Evolutionary conservation across 345 rosid genomes (phyloP), one percentile per base, ranked within the genome.

Genomic region (Hevea brasiliensis): DNA sequence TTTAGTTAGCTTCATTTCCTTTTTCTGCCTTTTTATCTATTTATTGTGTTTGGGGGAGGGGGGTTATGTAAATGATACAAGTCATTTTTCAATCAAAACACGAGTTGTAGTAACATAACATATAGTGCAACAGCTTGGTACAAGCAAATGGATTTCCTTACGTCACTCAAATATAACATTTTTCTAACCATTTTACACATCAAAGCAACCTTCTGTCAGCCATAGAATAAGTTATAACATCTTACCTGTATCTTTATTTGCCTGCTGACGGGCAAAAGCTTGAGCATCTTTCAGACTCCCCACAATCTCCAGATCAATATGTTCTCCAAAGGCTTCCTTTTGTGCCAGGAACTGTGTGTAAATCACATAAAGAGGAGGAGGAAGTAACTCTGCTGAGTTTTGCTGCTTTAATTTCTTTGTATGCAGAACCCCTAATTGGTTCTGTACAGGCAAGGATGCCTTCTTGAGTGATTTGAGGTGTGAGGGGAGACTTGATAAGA

Each of bases 381-480:
- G 94, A 82, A 95, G 97, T 78, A 95, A 79, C 87, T 95, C 98
- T 45, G 99, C 96, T 3, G 85, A 80, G 73, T 78, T 81, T 67
- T 86, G 91, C 84, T 91, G 93, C 89, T 92, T 92, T 24, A 95
- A 71, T 80, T 88, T 95, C 89, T 85, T 92, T 0, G 89, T 73
- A 75, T 88, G 89, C 73, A 74, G 69, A 77, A 91, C 80, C 77
- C 94, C 91, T 74, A 95, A 72, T 61, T 89, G 99, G 71, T 67
- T 89, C 82, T 95, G 99, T 61, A 95, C 92, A 7, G 99, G 99
- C 79, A 91, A 74, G 0, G 94, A 91, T 13, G 92, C 98, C 82
- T 92, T 95, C 97, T 92, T 92, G 35, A 95, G 85, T 47, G 98
- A 84, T 76, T 95, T 92, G 56, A 95, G 91, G 70, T 87, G 97